Conservation (phyloP, 345 rosid genomes). For the Populus nigra region DNA sequence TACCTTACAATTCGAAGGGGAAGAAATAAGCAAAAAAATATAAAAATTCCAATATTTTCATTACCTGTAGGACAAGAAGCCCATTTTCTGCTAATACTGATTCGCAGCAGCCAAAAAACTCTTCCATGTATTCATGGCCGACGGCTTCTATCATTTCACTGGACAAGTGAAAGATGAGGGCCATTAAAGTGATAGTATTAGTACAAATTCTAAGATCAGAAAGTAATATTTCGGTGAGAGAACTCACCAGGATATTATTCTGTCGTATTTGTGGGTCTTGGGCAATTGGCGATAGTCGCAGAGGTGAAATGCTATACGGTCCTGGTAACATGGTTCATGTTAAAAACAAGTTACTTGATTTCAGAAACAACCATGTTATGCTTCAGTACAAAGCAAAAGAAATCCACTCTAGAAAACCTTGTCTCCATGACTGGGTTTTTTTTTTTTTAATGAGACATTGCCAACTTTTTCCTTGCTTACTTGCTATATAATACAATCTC, state of each 20-base stretch:
- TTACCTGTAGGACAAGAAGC: slow-evolving; percentile 77
- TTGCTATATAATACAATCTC: not conserved
- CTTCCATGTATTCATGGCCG: slow-evolving; percentile 92
- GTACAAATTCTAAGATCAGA: not conserved
- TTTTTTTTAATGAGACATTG: not conserved
- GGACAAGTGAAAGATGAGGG: slow-evolving; percentile 3
- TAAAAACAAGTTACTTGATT: not conserved
- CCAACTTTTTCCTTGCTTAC: not conserved
- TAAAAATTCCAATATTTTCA: not conserved
- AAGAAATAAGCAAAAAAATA: not conserved
- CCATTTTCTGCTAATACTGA: slow-evolving; percentile 75
- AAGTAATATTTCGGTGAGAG: not conserved
- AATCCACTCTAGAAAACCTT: not conserved
- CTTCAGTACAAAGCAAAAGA: not conserved
- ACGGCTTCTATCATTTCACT: slow-evolving; percentile 95
- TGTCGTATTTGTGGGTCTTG: slow-evolving; percentile 51
- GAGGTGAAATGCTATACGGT: slow-evolving; percentile 56
- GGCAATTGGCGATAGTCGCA: slow-evolving; percentile 80
- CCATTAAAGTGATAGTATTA: slow-evolving; percentile 5
- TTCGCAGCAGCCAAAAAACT: slow-evolving; percentile 68
- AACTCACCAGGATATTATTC: slow-evolving; percentile 80
- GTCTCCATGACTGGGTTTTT: not conserved
- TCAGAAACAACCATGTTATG: not conserved
- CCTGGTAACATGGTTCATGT: slow-evolving; percentile 33
- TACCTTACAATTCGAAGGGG: not conserved